Evolutionary conservation across 805 yeast species (phyloP).

Genomic region (Lipomyces yamanashiensis): DNA sequence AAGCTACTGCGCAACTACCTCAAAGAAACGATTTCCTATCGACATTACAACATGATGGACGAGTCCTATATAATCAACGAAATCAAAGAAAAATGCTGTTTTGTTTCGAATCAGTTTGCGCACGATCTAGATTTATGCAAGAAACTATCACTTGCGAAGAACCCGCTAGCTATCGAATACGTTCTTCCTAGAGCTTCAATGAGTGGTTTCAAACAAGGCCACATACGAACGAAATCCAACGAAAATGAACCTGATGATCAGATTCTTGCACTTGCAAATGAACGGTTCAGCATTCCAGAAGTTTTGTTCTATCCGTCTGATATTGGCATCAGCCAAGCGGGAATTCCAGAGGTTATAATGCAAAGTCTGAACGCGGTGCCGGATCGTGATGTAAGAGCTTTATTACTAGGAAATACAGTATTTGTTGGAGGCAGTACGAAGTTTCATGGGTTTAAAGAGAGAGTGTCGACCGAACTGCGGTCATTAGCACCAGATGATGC

Average conservation of each 20-base stretch:
- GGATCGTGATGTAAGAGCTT: conserved; percentile 59
- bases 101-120: conserved; percentile 65
- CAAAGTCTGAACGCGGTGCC: conserved; percentile 75
- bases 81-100: conserved; percentile 78
- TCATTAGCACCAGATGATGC: conserved; percentile 45
- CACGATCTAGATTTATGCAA: conserved; percentile 49
- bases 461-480: conserved; percentile 53
- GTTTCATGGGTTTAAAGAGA: conserved; percentile 64
- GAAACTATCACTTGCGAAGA: conserved; percentile 11
- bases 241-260: conserved; percentile 49
- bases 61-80: conserved; percentile 84
- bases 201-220: conserved; percentile 60
- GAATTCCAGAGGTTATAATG: conserved; percentile 70
- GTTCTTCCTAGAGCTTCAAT: conserved; percentile 71
- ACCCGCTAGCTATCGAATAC: conserved; percentile 43
- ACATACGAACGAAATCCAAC: conserved; percentile 51
- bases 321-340: conserved; percentile 76
- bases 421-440: conserved; percentile 83
- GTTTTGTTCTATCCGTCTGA: conserved; percentile 83
- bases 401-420: conserved; percentile 77
- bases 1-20: conserved; percentile 78
- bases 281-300: conserved; percentile 87
- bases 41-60: conserved; percentile 92
- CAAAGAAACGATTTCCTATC: conserved; percentile 81
- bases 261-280: conserved; percentile 72